Base-by-base conservation (phyloP, 331 rosid species). In the Acacia concinna region DNA sequence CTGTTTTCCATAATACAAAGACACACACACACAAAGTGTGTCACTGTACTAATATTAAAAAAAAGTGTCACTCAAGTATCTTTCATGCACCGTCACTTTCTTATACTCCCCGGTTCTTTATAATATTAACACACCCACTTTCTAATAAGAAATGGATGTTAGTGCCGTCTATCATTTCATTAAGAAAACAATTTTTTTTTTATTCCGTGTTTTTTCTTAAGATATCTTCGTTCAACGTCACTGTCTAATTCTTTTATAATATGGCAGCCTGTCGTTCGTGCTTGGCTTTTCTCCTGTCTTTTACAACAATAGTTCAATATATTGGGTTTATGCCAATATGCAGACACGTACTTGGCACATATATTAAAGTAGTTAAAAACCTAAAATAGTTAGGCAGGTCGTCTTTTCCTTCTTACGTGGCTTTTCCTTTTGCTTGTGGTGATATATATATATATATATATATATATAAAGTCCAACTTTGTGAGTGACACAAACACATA, bases 171-270 rank as follows among this genome's bases (percentile, higher is more conserved):
- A 77, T 79, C 88, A 68, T 73, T 85, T 72, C 65, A 49, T 77
- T 23, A 32, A 74, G 78, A 80, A 72, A 72, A 74, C 68, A 59
- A n/a, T n/a, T 69, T 83, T 41, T 21, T 64, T 35, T 54, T 56
- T 38, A 30, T 79, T 46, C 73, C 30, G 23, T 44, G 65, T 59
- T 54, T 44, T 18, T 67, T 77, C 71, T 56, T 40, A 14, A 70
- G 75, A 81, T 82, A 85, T 68, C 75, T 81, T 76, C 86, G n/a
- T 81, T 78, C 79, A 79, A 80, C 78, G 90, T 87, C 96, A 79
- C 86, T 68, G 76, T 86, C 94, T 43, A 59, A 67, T 77, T 52
- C 85, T 80, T 86, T 81, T 21, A 72, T 46, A 71, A 72, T 62
- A 44, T 80, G n/a, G 51, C 65, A 75, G 73, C 78, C 73, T 79